These are phyloP conservation scores for Sphagnum fallax DNA, from an alignment of 228 moss, liverwort and hornwort genomes.

Conservation along the genomic window DNA sequence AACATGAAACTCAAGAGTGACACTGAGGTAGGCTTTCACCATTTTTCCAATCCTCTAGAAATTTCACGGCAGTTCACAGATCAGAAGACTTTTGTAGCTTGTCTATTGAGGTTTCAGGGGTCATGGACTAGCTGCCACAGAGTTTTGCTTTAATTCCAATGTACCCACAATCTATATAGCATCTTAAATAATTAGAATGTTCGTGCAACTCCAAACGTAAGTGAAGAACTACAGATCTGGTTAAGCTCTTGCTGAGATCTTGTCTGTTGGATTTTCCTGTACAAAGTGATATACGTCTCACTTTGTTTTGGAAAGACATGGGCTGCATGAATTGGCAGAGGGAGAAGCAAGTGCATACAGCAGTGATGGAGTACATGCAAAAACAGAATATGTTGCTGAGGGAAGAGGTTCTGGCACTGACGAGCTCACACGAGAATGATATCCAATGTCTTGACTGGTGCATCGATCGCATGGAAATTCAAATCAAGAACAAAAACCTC, in stretches of 20 bases:
- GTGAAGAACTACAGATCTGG: too few relatives aligned
- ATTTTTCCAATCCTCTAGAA: not conserved
- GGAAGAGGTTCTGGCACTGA: constrained; percentile 62
- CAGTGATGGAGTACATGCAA: constrained; percentile 68
- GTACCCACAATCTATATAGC: too few relatives aligned
- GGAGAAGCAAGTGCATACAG: constrained; percentile 53
- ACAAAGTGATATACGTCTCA: not conserved
- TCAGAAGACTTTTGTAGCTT: not conserved
- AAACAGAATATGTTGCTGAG: constrained; percentile 71
- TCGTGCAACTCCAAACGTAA: too few relatives aligned
- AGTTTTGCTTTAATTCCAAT: too few relatives aligned
- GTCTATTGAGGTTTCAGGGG: not conserved
- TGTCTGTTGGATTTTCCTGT: too few relatives aligned
- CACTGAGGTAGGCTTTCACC: constrained; percentile 25
- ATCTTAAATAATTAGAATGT: too few relatives aligned
- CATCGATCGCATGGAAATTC: constrained; percentile 48
- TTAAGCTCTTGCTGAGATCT: too few relatives aligned
- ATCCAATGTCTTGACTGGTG: constrained; percentile 59
- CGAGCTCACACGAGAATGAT: constrained; percentile 43
- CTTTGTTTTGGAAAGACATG: not conserved
- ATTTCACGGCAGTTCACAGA: not conserved
- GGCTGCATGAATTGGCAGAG: constrained; percentile 19
- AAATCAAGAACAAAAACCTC: constrained; percentile 52
- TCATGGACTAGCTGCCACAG: not conserved
- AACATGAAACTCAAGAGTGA: constrained; percentile 47